Percentiles rank a stretch among this genome's conserved stretches.
Evolutionary conservation across 306 rosid species (phyloP).

Genomic region (Begonia peltatifolia): DNA sequence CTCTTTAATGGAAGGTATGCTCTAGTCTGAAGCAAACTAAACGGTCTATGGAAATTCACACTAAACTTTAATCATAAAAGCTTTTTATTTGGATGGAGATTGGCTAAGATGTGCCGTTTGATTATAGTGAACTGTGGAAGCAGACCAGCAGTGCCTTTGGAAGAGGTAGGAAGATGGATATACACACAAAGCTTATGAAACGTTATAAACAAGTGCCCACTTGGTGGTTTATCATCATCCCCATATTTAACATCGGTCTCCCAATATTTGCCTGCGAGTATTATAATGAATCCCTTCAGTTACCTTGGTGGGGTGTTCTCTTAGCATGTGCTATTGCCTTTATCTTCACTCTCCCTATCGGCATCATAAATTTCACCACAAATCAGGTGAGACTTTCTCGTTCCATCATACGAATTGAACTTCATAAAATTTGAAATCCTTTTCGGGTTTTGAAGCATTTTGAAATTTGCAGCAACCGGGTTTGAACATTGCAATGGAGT

Average conservation of each 20-base stretch:
- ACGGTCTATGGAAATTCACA: not conserved
- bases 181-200: conserved; percentile 63
- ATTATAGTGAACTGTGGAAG: conserved; percentile 35
- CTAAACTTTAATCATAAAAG: not conserved
- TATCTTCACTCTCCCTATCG: conserved; percentile 54
- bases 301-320: conserved; percentile 68
- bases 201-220: conserved; percentile 46
- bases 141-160: conserved; percentile 43
- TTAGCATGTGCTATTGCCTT: conserved; percentile 59
- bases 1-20: conserved; percentile 61
- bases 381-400: conserved; percentile 44
- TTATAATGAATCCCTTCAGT: conserved; percentile 53
- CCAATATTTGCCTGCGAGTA: conserved; percentile 31
- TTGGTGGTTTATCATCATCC: conserved; percentile 60
- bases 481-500: conserved; percentile 74
- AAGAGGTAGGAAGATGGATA: conserved; percentile 26
- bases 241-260: conserved; percentile 40
- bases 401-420: not conserved
- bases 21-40: not conserved
- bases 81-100: not conserved
- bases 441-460: conserved; percentile 7
- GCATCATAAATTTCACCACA: conserved; percentile 63
- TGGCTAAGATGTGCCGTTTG: not conserved
- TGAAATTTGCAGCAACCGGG: conserved; percentile 47
- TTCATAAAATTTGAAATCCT: not conserved